These are phyloP conservation scores for Elasticomyces elasticus DNA, from an alignment of 495 filamentous ascomycete species.

Conservation along the genomic window DNA sequence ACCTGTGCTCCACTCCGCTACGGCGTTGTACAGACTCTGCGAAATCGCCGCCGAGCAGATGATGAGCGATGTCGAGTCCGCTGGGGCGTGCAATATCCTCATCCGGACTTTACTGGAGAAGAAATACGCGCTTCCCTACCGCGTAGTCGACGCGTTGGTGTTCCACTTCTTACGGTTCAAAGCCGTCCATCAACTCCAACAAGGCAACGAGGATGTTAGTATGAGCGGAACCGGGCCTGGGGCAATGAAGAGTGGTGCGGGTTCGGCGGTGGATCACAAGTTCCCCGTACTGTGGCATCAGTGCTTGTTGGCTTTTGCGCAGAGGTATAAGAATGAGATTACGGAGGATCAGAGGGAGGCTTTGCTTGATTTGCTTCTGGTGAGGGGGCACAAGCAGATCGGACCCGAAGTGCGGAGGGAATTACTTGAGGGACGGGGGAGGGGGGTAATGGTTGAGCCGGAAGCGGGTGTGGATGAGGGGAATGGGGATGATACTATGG, in stretches of 20 bases:
- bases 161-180: conserved; percentile 94
- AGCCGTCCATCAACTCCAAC: conserved; percentile 37
- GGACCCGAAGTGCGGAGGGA: conserved; percentile 88
- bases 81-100: conserved; percentile 79
- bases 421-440: conserved; percentile 75
- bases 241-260: background rate
- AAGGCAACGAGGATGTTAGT: conserved; percentile 29
- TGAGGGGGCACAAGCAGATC: conserved; percentile 77
- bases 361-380: conserved; percentile 76
- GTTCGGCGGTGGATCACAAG: conserved; percentile 35
- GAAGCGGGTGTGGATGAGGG: conserved; percentile 41
- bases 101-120: conserved; percentile 90
- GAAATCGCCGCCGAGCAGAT: conserved; percentile 87
- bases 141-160: conserved; percentile 86
- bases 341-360: conserved; percentile 91
- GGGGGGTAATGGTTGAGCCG: conserved; percentile 60
- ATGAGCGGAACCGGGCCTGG: conserved; percentile 37
- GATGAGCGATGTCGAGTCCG: conserved; percentile 51
- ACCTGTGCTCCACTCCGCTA: conserved; percentile 84
- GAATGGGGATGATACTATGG: conserved; percentile 91
- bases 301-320: conserved; percentile 77
- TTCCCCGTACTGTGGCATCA: conserved; percentile 89
- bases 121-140: conserved; percentile 89
- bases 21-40: conserved; percentile 79
- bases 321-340: conserved; percentile 86